Conservation (phyloP, 2,329 filamentous ascomycete species). For the Ceratocystis variospora region DNA sequence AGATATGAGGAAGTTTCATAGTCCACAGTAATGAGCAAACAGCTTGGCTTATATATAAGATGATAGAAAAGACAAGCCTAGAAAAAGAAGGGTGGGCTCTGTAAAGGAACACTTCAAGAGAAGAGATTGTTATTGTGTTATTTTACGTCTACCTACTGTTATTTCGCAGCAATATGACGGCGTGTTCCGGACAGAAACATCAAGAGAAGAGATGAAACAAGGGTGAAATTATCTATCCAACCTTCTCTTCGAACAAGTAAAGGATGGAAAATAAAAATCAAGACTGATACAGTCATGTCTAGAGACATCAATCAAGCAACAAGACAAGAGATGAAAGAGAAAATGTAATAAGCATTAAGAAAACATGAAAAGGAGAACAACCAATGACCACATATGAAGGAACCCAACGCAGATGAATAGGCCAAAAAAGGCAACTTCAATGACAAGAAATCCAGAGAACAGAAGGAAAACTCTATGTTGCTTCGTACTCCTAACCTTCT, state of each 20-base stretch:
- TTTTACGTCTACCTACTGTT: too few species aligned
- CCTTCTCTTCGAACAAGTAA: neutral
- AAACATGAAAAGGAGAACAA: neutral
- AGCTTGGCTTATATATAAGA: neutral
- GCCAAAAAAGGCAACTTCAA: neutral
- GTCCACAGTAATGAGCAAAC: neutral
- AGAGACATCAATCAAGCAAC: neutral
- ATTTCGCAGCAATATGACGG: too few species aligned
- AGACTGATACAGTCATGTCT: neutral
- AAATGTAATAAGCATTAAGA: neutral
- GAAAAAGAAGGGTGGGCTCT: too few species aligned
- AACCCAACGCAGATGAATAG: neutral
- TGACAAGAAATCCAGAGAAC: neutral
- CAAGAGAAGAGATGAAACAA: neutral
- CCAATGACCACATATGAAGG: neutral
- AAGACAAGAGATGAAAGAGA: neutral
- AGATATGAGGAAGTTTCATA: neutral
- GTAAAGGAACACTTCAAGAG: too few species aligned
- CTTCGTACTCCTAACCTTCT: neutral
- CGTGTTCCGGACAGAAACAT: too few species aligned
- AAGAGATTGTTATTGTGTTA: too few species aligned
- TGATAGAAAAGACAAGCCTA: neutral
- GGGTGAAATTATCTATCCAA: neutral
- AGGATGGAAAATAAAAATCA: neutral
- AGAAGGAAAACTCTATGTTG: neutral